Percentiles rank a stretch among this genome's conserved stretches.
Evolutionary conservation across 1,284 basidiomycete genomes (phyloP).

Genomic region (Schizophyllum commune): DNA sequence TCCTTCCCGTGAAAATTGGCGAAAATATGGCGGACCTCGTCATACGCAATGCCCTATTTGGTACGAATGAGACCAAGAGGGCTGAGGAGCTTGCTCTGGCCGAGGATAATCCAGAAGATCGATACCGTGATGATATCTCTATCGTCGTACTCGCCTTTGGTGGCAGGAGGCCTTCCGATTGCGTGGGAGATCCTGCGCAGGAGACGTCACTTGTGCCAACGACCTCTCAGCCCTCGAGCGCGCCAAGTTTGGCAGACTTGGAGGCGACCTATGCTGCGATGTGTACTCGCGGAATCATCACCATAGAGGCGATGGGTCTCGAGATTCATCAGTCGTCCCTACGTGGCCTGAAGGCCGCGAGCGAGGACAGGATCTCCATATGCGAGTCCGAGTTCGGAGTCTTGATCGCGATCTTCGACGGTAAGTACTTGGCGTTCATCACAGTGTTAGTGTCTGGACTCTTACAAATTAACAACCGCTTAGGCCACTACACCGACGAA

Average conservation of each 20-base stretch:
- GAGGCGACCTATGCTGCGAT: background rate
- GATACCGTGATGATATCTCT: background rate
- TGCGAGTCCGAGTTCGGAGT: slow-evolving; percentile 3
- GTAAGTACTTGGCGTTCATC: background rate
- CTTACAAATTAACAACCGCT: background rate
- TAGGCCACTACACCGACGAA: slow-evolving; percentile 7
- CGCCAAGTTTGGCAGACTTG: background rate
- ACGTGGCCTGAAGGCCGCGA: slow-evolving; percentile 1
- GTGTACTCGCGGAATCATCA: background rate
- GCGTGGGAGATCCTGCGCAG: too few species aligned
- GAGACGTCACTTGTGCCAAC: too few species aligned
- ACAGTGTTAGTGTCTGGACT: background rate
- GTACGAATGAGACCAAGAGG: slow-evolving; percentile 6
- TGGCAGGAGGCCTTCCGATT: too few species aligned
- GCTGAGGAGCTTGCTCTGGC: background rate
- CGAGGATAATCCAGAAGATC: too few species aligned
- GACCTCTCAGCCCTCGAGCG: background rate
- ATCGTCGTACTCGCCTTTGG: background rate
- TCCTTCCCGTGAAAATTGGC: background rate
- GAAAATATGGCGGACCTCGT: slow-evolving; percentile 7
- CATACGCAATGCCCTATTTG: slow-evolving; percentile 8
- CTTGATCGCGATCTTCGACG: slow-evolving; percentile 10
- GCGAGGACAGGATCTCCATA: slow-evolving; percentile 6
- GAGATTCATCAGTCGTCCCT: background rate
- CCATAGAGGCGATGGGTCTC: background rate